Conservation (phyloP, 352 stramenopile species). For the Phytophthora multivora region DNA sequence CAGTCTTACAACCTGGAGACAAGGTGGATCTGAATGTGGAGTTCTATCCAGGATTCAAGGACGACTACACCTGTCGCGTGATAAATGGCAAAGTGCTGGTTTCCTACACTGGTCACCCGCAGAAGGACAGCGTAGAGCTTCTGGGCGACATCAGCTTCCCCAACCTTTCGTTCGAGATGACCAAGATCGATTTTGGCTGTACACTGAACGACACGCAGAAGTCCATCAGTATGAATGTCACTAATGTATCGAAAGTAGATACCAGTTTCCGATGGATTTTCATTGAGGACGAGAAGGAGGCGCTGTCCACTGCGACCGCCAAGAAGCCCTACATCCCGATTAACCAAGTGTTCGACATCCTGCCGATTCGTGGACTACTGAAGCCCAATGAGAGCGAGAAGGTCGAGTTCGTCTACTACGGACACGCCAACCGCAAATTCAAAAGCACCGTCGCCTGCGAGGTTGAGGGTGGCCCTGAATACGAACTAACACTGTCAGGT, state of each 20-base stretch:
- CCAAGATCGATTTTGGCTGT: constrained; percentile 93
- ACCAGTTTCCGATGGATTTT: constrained; percentile 94
- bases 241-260: constrained; percentile 91
- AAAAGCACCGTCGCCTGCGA: constrained; percentile 89
- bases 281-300: constrained; percentile 90
- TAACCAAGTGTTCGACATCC: constrained; percentile 95
- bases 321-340: constrained; percentile 91
- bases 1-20: constrained; percentile 82
- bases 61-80: constrained; percentile 89
- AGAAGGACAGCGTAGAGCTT: constrained; percentile 90
- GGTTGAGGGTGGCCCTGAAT: constrained; percentile 94
- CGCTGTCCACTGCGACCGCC: constrained; percentile 48
- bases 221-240: constrained; percentile 81
- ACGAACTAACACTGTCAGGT: constrained; percentile 87
- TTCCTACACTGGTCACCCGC: constrained; percentile 88
- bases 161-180: constrained; percentile 93
- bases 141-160: constrained; percentile 94
- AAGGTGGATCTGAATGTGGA: constrained; percentile 85
- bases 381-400: constrained; percentile 89
- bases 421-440: constrained; percentile 92
- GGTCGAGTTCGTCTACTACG: constrained; percentile 95
- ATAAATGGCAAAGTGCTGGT: constrained; percentile 88
- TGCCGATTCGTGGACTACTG: constrained; percentile 90
- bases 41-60: constrained; percentile 94
- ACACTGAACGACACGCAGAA: constrained; percentile 96